Evolutionary conservation across 2,329 filamentous ascomycete genomes (phyloP).

Genomic region (Alternaria ethzedia): DNA sequence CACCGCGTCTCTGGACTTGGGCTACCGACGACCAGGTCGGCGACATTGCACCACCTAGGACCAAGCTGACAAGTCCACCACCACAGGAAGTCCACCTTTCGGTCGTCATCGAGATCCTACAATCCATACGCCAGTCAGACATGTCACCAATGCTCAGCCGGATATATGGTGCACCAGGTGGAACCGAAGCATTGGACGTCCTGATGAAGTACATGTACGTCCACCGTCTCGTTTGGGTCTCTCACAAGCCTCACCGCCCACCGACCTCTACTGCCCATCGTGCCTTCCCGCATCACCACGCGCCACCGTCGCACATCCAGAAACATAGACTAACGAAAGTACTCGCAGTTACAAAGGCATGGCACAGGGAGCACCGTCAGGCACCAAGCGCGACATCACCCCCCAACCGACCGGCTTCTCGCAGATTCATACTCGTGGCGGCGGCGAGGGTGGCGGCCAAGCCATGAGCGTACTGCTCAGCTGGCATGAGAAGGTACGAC

Average conservation of each 20-base stretch:
- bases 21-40: conserved; percentile 31
- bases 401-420: conserved; percentile 89
- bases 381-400: conserved; percentile 56
- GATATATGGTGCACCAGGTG: conserved; percentile 79
- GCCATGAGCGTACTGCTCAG: conserved; percentile 96
- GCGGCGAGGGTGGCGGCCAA: conserved; percentile 74
- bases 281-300: not conserved
- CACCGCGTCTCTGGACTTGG: conserved; percentile 30
- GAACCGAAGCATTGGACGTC: conserved; percentile 85
- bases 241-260: not conserved
- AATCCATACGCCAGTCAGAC: conserved; percentile 94
- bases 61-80: conserved; percentile 37
- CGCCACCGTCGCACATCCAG: not conserved
- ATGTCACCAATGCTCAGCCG: conserved; percentile 88
- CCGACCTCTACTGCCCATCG: not conserved
- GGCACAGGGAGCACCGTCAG: conserved; percentile 53
- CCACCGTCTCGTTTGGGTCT: not conserved
- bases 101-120: conserved; percentile 89
- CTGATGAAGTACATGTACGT: conserved; percentile 97
- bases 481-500: conserved; percentile 87
- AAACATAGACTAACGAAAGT: conserved; percentile 21
- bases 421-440: conserved; percentile 69
- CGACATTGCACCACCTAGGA: conserved; percentile 25
- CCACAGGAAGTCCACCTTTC: conserved; percentile 81
- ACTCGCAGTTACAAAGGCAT: conserved; percentile 84